A percentile compares a stretch with the other conserved stretches of the same genome.
These are phyloP conservation scores for Trichoderma orchidacearum DNA, from an alignment of 495 filamentous ascomycete genomes.

Conservation along the genomic window DNA sequence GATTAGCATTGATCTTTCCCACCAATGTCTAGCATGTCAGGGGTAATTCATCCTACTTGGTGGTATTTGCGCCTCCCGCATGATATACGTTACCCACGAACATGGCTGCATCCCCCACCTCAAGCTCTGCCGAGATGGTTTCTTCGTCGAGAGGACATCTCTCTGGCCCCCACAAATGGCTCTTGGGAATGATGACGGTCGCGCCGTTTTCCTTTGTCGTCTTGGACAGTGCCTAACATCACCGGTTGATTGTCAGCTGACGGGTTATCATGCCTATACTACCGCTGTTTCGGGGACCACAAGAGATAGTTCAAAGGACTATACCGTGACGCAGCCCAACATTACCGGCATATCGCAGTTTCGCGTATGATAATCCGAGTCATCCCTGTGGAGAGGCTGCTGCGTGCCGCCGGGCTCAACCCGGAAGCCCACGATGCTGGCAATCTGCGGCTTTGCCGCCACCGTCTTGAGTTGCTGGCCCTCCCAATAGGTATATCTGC, in stretches of 20 bases:
- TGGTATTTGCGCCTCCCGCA: conserved; percentile 1
- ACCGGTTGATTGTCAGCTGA: background rate
- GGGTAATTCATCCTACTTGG: background rate
- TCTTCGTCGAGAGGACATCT: conserved; percentile 13
- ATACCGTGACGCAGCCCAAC: conserved; percentile 4
- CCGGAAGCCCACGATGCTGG: conserved; percentile 5
- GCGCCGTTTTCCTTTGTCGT: conserved; percentile 7
- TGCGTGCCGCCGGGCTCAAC: conserved; percentile 5
- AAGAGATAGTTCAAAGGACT: too few relatives aligned
- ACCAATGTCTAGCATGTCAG: too few relatives aligned
- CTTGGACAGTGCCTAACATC: conserved; percentile 3
- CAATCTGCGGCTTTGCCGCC: conserved; percentile 1
- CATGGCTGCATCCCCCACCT: conserved; percentile 2
- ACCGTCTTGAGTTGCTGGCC: conserved; percentile 11
- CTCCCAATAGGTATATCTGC: conserved; percentile 4
- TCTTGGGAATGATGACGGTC: conserved; percentile 6
- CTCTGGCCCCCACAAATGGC: conserved; percentile 11
- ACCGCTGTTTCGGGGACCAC: too few relatives aligned
- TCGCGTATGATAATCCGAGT: conserved; percentile 7
- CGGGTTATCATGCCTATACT: too few relatives aligned
- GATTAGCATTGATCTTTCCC: background rate
- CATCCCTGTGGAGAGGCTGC: conserved; percentile 7
- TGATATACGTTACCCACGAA: conserved; percentile 5
- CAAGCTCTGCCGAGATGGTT: conserved; percentile 6
- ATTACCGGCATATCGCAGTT: conserved; percentile 4